phyloP scores from a whole-genome alignment of 257 asterid species.

The Solanum pennellii region DNA sequence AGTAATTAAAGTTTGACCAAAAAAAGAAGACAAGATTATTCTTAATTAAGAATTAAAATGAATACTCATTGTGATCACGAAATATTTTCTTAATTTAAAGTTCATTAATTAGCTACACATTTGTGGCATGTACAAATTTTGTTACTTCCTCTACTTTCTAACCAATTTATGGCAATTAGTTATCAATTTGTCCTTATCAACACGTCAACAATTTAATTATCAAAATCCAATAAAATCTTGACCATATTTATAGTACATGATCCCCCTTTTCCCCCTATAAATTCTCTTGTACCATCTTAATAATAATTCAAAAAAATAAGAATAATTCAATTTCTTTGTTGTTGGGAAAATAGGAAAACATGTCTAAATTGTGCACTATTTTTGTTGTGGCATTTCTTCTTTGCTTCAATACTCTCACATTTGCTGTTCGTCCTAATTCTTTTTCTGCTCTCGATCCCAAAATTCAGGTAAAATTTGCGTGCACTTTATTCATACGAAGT shows the following conservation, averaged over 20 bases:
- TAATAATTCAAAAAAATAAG: neutral
- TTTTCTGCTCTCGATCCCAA: neutral
- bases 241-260: neutral
- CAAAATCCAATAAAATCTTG: neutral
- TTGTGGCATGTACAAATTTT: neutral
- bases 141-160: neutral
- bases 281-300: neutral
- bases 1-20: neutral
- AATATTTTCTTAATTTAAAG: neutral
- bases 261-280: neutral
- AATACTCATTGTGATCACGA: neutral
- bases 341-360: neutral
- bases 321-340: neutral
- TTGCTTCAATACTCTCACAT: neutral
- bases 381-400: conserved; percentile 8
- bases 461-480: neutral
- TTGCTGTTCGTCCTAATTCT: conserved; percentile 12
- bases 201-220: neutral
- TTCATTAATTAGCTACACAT: neutral
- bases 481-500: no score
- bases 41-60: neutral
- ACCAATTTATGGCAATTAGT: neutral
- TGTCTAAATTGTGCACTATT: conserved; percentile 5
- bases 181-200: neutral
- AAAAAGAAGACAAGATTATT: neutral